Percentiles rank a stretch among this genome's conserved stretches.
Evolutionary conservation across 2,329 filamentous ascomycete genomes (phyloP).

Genomic region (Exophiala sp.): DNA sequence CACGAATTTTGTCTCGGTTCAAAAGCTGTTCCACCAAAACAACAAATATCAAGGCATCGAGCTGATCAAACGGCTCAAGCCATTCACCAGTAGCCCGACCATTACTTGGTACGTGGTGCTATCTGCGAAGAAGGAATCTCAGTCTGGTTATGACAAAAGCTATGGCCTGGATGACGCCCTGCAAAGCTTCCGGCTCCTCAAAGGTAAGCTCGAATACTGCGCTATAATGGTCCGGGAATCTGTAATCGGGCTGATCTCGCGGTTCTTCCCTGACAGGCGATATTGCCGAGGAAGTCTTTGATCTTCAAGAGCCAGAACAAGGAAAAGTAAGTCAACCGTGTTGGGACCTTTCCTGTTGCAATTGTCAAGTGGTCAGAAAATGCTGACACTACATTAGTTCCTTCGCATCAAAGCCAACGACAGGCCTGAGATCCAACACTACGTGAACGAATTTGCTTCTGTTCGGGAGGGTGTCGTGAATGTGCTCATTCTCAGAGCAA

Average conservation of each 20-base stretch:
- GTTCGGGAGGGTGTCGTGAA: background rate
- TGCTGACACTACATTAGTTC: no score
- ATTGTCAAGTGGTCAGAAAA: no score
- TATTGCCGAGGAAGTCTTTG: background rate
- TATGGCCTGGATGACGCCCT: background rate
- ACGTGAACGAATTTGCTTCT: background rate
- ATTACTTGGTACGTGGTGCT: background rate
- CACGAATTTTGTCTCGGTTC: slow-evolving; percentile 1
- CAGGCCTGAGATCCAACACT: background rate
- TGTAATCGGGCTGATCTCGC: no score
- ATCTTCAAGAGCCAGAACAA: background rate
- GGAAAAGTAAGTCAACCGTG: no score
- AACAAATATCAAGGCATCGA: background rate
- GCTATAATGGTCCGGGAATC: no score
- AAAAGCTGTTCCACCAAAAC: slow-evolving; percentile 1
- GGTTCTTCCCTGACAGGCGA: no score
- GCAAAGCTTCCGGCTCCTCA: background rate
- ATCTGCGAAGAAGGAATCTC: background rate
- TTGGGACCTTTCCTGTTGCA: no score
- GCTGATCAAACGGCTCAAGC: background rate
- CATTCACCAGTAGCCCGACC: background rate
- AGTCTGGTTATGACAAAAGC: background rate
- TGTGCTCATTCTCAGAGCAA: background rate
- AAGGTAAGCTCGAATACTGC: background rate
- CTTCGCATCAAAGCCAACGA: slow-evolving; percentile 1